Base-by-base conservation (phyloP, 257 asterid genomes). In the Fraxinus americana region DNA sequence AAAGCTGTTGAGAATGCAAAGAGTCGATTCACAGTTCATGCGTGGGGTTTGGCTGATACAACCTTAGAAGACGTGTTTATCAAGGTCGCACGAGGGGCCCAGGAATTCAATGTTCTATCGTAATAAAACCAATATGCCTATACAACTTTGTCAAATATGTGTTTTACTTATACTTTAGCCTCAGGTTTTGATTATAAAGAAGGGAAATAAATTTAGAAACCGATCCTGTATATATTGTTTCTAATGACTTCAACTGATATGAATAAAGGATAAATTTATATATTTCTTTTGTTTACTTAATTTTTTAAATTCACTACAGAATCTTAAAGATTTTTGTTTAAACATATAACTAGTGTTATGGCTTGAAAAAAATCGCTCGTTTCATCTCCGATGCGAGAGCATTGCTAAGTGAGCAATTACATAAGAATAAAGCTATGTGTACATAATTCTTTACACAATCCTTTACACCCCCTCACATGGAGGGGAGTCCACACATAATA, bases 11-110 rank as follows among this genome's bases (percentile, higher is more conserved):
- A 92, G 90, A 83, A 83, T 67, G 97, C 96, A 32, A 96, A 92
- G 88, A 90, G 93, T 75, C 84, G 85, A 73, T 96, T 93, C 89
- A 78, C 91, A 7, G 97, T 95, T 75, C 90, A 95, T 71, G 99
- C 99, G 29, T 93, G 98, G 99, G 99, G 99, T 36, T 76, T 95
- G 67, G 97, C 97, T 0, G 97, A 95, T 77, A 95, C 99, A 10
- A 95, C 98, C 4, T 83, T 95, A 65, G 98, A 95, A 79, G 99
- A 95, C 75, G 99, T 93, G 13, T 95, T 95, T 36, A 95, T 95
- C 67, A 95, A 95, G 89, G 99, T 95, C 76, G 99, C 99, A 23
- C 85, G 92, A 39, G 92, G 84, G 21, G 91, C 97, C 80, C 97
- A 93, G 59, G 86, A 93, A 9, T 85, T 79, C 83, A 88, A 69